These are phyloP conservation scores for Trichocomaceae sp. DNA, from an alignment of 2,329 filamentous ascomycete species.

Conservation along the genomic window DNA sequence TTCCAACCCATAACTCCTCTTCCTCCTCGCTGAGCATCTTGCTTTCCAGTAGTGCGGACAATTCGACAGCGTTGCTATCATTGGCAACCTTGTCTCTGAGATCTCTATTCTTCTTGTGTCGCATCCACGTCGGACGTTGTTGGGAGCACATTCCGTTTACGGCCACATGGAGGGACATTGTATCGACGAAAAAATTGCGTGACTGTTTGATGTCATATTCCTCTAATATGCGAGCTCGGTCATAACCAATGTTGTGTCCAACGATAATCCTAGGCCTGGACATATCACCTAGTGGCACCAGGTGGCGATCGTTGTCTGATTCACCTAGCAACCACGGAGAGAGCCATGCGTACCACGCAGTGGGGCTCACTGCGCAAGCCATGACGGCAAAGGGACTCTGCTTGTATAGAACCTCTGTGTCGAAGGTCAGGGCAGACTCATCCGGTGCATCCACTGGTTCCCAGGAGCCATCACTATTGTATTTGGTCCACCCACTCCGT, in stretches of 20 bases:
- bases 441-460: conserved; percentile 70
- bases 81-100: conserved; percentile 70
- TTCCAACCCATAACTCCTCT: conserved; percentile 89
- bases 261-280: conserved; percentile 68
- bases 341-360: conserved; percentile 94
- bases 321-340: conserved; percentile 91
- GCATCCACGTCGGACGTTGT: conserved; percentile 95
- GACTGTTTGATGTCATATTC: conserved; percentile 83
- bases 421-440: conserved; percentile 79
- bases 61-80: conserved; percentile 62
- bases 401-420: conserved; percentile 96
- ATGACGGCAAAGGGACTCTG: conserved; percentile 89
- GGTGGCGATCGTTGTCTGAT: conserved; percentile 66
- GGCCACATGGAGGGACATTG: conserved; percentile 95
- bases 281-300: conserved; percentile 81
- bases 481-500: conserved; percentile 90
- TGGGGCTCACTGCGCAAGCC: conserved; percentile 86
- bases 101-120: conserved; percentile 84
- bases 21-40: conserved; percentile 69
- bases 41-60: conserved; percentile 64
- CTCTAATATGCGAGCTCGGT: conserved; percentile 78
- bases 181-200: conserved; percentile 83
- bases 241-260: conserved; percentile 94
- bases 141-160: conserved; percentile 99
- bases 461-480: conserved; percentile 65